Evolutionary conservation across 2,329 filamentous ascomycete genomes (phyloP).

Genomic region (Fusarium sterilihyphosum): DNA sequence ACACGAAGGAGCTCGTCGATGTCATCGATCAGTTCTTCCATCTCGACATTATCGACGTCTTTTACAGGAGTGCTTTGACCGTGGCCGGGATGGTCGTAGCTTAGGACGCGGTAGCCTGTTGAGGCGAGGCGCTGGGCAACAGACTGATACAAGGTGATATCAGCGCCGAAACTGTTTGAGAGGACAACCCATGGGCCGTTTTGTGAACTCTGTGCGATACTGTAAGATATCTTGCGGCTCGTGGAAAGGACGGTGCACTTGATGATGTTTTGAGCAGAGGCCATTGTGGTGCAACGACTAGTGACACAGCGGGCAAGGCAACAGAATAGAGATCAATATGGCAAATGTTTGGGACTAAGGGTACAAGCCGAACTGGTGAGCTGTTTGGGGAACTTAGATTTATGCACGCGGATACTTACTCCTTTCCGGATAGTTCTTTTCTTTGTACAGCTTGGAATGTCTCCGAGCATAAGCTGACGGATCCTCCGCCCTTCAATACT

Average conservation of each 20-base stretch:
- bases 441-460: background rate
- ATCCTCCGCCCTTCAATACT: background rate
- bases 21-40: background rate
- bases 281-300: background rate
- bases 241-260: background rate
- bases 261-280: background rate
- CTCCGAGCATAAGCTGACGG: background rate
- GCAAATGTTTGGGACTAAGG: too few relatives aligned
- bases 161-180: slow-evolving; percentile 2
- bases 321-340: background rate
- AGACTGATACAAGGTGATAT: background rate
- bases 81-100: slow-evolving; percentile 3
- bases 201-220: background rate
- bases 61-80: background rate
- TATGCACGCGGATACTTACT: background rate
- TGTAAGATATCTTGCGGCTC: background rate
- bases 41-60: background rate
- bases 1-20: background rate
- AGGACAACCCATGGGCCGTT: background rate
- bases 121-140: background rate
- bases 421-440: background rate
- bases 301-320: too few relatives aligned
- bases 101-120: background rate
- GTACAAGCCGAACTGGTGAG: background rate
- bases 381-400: accelerated